Evolutionary conservation across 2,329 filamentous ascomycete genomes (phyloP), one percentile per base, ranked within the genome.

Genomic region (Cryphonectria parasitica): DNA sequence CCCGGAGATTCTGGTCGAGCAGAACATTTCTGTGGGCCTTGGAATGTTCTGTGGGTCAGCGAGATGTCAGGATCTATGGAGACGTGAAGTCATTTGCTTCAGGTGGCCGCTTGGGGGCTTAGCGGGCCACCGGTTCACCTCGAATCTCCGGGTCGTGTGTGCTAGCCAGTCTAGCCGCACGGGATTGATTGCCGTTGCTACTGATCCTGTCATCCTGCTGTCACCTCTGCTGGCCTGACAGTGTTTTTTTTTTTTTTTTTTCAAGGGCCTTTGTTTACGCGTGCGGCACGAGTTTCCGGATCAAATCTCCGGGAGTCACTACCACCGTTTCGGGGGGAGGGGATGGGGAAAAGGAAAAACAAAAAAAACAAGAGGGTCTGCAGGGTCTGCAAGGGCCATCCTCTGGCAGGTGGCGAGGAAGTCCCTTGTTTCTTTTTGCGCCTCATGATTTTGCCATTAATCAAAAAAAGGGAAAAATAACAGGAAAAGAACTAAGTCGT

Each of bases 51-150:
- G 68, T 54, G 65, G 71, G 41, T 54, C 65, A 36, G 39, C 67
- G 49, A 66, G 39, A 52, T 72, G 71, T 69, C 68, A 61, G 68
- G 71, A 71, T 72, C 66, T 62, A 7, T 67, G 64, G 71, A 68
- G 41, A 72, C 66, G 65, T 54, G 62, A 64, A 60, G 49, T 70
- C 45, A 31, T 66, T 66, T 63, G 45, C 67, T 45, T 66, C 62
- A 68, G 63, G 65, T 66, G 68, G 66, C 65, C 61, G 54, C 19
- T 54, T 45, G 61, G 25, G 45, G 62, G 34, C 10, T 39, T 64
- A 69, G 67, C 28, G 49, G 62, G 28, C 60, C 62, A 60, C 36
- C 49, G 31, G 58, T 31, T 64, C 60, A 54, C 49, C 25, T 69
- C 67, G 54, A 66, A 66, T 66, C 52, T 66, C 64, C 64, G 64